A percentile compares a stretch with the other conserved stretches of the same genome.
phyloP scores from a whole-genome alignment of 495 filamentous ascomycete species.

The Xylaria curta region DNA sequence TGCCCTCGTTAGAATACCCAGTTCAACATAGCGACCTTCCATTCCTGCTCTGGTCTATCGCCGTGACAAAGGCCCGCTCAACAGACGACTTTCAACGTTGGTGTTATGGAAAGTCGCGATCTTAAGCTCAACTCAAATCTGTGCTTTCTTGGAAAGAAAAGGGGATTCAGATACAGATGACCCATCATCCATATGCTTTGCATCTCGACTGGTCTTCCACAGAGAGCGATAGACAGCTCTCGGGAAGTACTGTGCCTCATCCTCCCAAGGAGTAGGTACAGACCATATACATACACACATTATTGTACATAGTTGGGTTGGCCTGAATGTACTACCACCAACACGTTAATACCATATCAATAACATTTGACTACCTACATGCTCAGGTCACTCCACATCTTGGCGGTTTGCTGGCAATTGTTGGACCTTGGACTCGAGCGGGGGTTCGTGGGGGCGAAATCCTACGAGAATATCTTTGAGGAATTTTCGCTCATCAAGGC shows the following conservation, averaged over 20 bases:
- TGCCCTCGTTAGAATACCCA: slow-evolving; percentile 5
- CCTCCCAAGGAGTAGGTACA: background rate
- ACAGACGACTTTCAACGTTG: background rate
- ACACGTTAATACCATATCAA: slow-evolving; percentile 9
- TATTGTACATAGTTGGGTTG: slow-evolving; percentile 2
- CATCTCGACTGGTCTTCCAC: slow-evolving; percentile 7
- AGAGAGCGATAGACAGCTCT: slow-evolving; percentile 8
- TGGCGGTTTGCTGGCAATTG: slow-evolving; percentile 14
- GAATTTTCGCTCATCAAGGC: slow-evolving; percentile 20
- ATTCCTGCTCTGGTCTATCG: background rate
- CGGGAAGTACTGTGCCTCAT: slow-evolving; percentile 1
- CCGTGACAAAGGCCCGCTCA: background rate
- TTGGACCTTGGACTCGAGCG: slow-evolving; percentile 27
- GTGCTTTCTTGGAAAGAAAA: slow-evolving; percentile 6
- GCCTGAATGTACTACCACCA: slow-evolving; percentile 6
- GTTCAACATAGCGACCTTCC: background rate
- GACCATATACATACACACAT: slow-evolving; percentile 11
- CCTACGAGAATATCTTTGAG: slow-evolving; percentile 29
- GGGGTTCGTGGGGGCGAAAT: slow-evolving; percentile 41
- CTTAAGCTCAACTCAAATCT: background rate
- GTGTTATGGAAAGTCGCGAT: background rate
- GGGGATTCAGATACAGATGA: slow-evolving; percentile 11
- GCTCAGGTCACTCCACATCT: slow-evolving; percentile 10
- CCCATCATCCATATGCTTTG: background rate
- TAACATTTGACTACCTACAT: slow-evolving; percentile 17